Evolutionary conservation across 345 rosid species (phyloP), one percentile per base, ranked within the genome.

Genomic region (Alliaria petiolata): DNA sequence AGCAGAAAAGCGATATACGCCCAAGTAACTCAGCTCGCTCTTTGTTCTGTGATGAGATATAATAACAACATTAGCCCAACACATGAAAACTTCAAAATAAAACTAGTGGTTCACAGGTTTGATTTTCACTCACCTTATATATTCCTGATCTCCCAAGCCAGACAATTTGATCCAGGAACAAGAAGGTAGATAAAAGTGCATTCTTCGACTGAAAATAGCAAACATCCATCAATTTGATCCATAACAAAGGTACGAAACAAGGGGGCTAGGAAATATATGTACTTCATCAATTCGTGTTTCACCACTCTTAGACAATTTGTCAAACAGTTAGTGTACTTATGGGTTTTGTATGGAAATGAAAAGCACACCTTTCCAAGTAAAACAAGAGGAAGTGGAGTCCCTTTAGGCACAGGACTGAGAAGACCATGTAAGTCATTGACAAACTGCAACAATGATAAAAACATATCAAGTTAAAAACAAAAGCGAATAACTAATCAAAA

Each of bases 141-240:
- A 95, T 89, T 69, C 98, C 99, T 65, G 90, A 53, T 84, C 98
- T 85, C 45, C 98, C 85, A 59, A 95, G 98, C 98, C 99, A 92
- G 65, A 90, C 95, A 38, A 92, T 65, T 95, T 95, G 99, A 87
- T 95, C 98, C 53, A 95, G 90, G 68, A 95, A 95, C 75, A 95
- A 81, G 92, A 92, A 95, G 57, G 97, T 88, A 13, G 99, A 92
- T 75, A 92, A 44, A 26, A 92, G 74, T 0, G 98, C 99, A 80
- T 95, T 92, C 77, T 92, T 95, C 8, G 98, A 92, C 99, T 95
- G 96, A 53, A 67, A 20, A 40, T 8, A 55, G 40, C 52, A 70
- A 56, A 45, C 44, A 69, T 1, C 50, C 40, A 61, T 22, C 56
- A 75, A 78, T 28, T 55, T 14, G 15, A 61, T 26, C 4, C 47